Conservation (phyloP, 495 filamentous ascomycete genomes). For the Talaromyces ruber region DNA sequence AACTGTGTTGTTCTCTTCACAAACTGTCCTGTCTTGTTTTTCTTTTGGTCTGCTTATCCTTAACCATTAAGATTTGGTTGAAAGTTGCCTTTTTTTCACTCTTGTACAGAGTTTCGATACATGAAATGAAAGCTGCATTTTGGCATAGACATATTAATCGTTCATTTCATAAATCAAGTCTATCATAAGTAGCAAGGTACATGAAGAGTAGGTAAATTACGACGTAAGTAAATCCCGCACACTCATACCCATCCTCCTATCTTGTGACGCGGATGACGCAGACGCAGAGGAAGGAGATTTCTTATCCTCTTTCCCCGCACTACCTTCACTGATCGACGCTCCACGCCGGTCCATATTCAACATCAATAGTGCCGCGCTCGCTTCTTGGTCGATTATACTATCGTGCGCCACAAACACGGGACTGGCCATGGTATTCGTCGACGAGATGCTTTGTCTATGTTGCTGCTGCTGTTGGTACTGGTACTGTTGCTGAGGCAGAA, state of each 20-base stretch:
- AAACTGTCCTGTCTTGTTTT: not conserved
- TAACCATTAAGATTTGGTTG: not conserved
- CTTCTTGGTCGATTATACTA: constrained; percentile 58
- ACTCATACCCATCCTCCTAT: constrained; percentile 53
- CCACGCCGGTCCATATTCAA: constrained; percentile 60
- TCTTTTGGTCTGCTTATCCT: not conserved
- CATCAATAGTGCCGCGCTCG: constrained; percentile 72
- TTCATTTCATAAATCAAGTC: not conserved
- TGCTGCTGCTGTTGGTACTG: not conserved
- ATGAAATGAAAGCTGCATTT: not conserved
- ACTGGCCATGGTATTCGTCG: not conserved
- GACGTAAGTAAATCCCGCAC: constrained; percentile 71
- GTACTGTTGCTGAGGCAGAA: constrained; percentile 15
- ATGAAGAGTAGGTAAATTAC: not conserved
- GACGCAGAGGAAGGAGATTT: not conserved
- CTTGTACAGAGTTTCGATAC: not conserved
- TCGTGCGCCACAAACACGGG: not conserved
- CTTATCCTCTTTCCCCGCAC: not conserved
- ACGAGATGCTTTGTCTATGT: constrained; percentile 11
- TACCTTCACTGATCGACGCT: constrained; percentile 15
- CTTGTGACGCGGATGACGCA: constrained; percentile 13
- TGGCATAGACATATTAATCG: not conserved
- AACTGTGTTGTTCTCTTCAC: not conserved
- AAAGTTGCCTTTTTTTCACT: not conserved
- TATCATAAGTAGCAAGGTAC: not conserved